Base-by-base conservation (phyloP, 2,329 filamentous ascomycete species). In the Didymella arachidicola region DNA sequence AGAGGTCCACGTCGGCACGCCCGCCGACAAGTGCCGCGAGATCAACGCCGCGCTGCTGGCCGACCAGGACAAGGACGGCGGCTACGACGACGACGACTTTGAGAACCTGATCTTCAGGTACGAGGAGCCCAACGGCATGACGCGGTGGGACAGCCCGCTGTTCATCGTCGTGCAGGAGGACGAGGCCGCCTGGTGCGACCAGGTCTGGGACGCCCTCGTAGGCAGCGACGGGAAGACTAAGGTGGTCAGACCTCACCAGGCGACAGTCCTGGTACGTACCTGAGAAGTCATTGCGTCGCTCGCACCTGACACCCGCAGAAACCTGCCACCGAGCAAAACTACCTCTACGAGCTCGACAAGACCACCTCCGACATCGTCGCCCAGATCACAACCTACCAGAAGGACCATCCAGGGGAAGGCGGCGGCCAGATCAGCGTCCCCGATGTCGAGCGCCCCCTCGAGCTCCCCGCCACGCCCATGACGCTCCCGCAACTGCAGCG, bases 101-200 rank as follows among this genome's bases (percentile, higher is more conserved):
- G 89, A 93, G 63, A 92, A 93, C 67, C 82, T 93, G 11, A 86
- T 92, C 32, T 94, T 92, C 72, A 83, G 91, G 53, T 93, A 93
- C 73, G 91, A 96, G 77, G 91, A 96, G 77, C 91, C 92, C 14
- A 95, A 94, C 73, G 86, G 88, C 22, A 93, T 94, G 90, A 89
- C 85, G 2, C 81, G 91, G 42, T 96, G 92, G 92, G 91, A 96
- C 74, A 90, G 88, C 53, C 91, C 92, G 1, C 82, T 95, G 2
- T 95, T 94, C 77, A 89, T 89, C 4, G 83, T 95, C 0, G 83
- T 92, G 11, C 91, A 89, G 82, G 88, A 93, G 43, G 92, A 96
- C 72, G 84, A 84, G 55, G 83, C 83, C 57, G 84, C 83, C n/a
- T 87, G 87, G 2, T 89, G 87, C 61, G 86, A 89, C 46, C 82